phyloP scores from a whole-genome alignment of 345 rosid species.

The Fremontodendron californicum region DNA sequence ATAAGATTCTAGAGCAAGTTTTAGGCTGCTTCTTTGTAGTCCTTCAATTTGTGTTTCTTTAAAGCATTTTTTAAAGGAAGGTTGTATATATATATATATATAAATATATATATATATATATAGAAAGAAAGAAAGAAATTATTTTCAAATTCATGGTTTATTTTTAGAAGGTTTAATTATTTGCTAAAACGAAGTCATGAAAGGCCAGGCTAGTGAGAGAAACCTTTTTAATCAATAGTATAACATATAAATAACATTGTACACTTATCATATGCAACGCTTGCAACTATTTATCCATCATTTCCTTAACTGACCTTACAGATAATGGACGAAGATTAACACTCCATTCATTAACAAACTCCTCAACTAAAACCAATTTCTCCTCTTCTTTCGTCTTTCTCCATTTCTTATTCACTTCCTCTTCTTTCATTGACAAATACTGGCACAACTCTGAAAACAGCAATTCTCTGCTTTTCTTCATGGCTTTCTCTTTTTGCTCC shows the following conservation, averaged over 20 bases:
- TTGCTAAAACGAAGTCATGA: too few species aligned
- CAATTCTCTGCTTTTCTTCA: slow-evolving; percentile 65
- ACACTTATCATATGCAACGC: too few species aligned
- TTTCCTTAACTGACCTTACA: slow-evolving; percentile 53
- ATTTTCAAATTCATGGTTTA: slow-evolving; percentile 18
- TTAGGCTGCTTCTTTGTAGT: background rate
- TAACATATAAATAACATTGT: too few species aligned
- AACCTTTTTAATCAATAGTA: too few species aligned
- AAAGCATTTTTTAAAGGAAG: slow-evolving; percentile 9
- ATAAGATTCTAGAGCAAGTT: background rate
- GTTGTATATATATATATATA: slow-evolving; percentile 25
- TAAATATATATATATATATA: too few species aligned
- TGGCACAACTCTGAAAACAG: slow-evolving; percentile 63
- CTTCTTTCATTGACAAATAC: slow-evolving; percentile 39
- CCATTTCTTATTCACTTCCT: slow-evolving; percentile 53
- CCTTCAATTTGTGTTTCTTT: background rate
- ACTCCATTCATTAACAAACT: slow-evolving; percentile 62
- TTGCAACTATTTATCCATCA: slow-evolving; percentile 66
- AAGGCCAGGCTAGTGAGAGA: too few species aligned
- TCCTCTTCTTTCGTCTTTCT: slow-evolving; percentile 52
- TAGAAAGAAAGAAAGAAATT: slow-evolving; percentile 26
- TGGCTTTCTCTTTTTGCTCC: slow-evolving; percentile 58
- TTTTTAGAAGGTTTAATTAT: too few species aligned
- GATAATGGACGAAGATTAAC: slow-evolving; percentile 66
- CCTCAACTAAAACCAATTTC: slow-evolving; percentile 43